Evolutionary conservation across 1,284 basidiomycete species (phyloP).

Genomic region (Trichosporon sp.): DNA sequence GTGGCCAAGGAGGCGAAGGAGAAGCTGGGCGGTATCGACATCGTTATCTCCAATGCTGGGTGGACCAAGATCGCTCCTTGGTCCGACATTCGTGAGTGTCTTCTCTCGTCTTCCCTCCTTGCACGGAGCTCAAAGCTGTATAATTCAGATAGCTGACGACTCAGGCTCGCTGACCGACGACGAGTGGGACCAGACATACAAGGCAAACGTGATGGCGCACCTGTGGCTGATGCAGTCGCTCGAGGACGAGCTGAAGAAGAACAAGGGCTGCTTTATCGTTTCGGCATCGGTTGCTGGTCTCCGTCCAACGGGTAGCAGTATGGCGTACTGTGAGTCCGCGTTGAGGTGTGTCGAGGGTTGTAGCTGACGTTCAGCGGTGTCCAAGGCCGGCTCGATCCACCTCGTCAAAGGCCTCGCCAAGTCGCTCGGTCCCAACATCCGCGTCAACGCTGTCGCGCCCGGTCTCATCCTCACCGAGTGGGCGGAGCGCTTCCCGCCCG

Average conservation of each 20-base stretch:
- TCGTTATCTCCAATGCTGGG: slow-evolving; percentile 24
- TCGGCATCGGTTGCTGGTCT: slow-evolving; percentile 14
- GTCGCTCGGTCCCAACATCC: slow-evolving; percentile 20
- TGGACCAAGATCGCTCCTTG: slow-evolving; percentile 25
- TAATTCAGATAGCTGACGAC: not conserved
- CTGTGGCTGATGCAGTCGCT: slow-evolving; percentile 25
- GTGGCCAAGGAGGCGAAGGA: slow-evolving; percentile 15
- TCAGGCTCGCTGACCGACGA: slow-evolving; percentile 17
- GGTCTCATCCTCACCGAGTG: slow-evolving; percentile 28
- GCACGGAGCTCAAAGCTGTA: no score
- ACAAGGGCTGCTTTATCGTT: slow-evolving; percentile 20
- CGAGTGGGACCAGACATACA: slow-evolving; percentile 23
- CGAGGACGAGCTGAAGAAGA: slow-evolving; percentile 16
- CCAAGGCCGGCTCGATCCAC: slow-evolving; percentile 25
- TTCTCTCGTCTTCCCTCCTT: not conserved
- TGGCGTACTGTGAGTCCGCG: slow-evolving; percentile 8
- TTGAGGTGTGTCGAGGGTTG: no score
- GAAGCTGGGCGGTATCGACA: slow-evolving; percentile 21
- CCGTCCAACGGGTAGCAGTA: slow-evolving; percentile 1
- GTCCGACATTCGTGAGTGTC: slow-evolving; percentile 20
- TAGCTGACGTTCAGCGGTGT: slow-evolving; percentile 15
- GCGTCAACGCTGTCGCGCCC: slow-evolving; percentile 24
- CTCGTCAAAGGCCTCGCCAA: slow-evolving; percentile 24
- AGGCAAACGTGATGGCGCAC: slow-evolving; percentile 23
- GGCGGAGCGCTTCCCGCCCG: slow-evolving; percentile 17